Base-by-base conservation (phyloP, 371 early-diverging fungal species). In the Umbelopsis sp. region DNA sequence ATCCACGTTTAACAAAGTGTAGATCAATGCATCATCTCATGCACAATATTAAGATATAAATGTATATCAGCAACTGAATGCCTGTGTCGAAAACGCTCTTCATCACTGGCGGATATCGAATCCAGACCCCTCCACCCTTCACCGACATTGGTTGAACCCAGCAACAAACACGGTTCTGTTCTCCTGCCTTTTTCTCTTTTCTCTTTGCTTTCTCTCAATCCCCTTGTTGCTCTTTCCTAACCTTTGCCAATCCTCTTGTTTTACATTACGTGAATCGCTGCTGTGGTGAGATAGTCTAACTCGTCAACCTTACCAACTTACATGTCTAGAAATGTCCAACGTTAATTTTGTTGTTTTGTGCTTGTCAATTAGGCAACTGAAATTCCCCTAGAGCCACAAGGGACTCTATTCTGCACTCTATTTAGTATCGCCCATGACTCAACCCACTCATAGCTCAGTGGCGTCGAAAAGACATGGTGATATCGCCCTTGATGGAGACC, bases 101-200 rank as follows among this genome's bases (percentile, higher is more conserved):
- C 22, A 22, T 22, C 22, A 22, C 35, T 29, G 35, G 57, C 57
- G 57, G 57, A 57, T 57, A 57, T 57, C 57, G 57, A 57, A 57
- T 57, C 52, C 57, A 57, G 35, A 29, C 57, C 32, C 57, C 35
- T 29, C 35, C 48, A 48, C 48, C 48, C 48, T 12, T 35, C 29
- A 29, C 35, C n/a, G 57, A 29, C 29, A 35, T 29, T 16, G 57
- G 29, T 35, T 57, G 57, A 57, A 57, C 35, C 29, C 57, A 57
- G 57, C 32, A 57, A 57, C 57, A 57, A 57, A 57, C 57, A 57
- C 57, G 57, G 57, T 57, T 35, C 57, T 57, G 57, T 32, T 57
- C 57, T 51, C 57, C 57, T 57, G 57, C 57, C 57, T 57, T 57
- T 32, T 57, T n/a, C 35, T 57, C 35, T 35, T 57, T 29, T 57